Percentiles rank a stretch among this genome's conserved stretches.
These are phyloP conservation scores for Aspergillus pseudoviridinutans DNA, from an alignment of 2,329 filamentous ascomycete genomes.

Conservation along the genomic window DNA sequence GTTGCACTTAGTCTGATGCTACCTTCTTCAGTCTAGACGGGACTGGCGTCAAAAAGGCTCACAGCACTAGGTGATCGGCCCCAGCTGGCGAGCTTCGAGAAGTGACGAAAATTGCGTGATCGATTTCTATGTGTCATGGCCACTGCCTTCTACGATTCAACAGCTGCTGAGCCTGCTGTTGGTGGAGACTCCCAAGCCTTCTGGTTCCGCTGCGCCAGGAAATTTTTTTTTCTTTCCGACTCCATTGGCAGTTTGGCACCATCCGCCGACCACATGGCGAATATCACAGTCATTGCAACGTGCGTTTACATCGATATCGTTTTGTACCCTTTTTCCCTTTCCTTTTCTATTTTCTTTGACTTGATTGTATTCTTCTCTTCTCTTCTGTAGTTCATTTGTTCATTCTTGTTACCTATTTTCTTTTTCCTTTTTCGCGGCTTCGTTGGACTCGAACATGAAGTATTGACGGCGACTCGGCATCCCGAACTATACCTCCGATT, in stretches of 20 bases:
- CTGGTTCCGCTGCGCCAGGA: background rate
- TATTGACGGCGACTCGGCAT: background rate
- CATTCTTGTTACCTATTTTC: background rate
- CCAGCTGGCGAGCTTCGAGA: background rate
- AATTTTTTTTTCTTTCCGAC: background rate
- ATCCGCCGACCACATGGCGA: background rate
- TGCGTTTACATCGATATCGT: background rate
- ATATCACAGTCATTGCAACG: background rate
- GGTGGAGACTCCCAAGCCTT: background rate
- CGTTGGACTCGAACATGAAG: background rate
- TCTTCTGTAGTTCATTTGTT: background rate
- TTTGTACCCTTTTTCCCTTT: background rate
- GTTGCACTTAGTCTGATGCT: background rate
- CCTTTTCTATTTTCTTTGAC: background rate
- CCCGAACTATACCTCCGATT: background rate
- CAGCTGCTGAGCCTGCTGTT: background rate
- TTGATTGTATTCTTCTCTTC: background rate
- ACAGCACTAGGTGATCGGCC: background rate
- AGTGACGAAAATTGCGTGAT: constrained; percentile 24
- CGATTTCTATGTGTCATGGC: constrained; percentile 25
- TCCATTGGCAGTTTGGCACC: background rate
- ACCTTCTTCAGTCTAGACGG: background rate
- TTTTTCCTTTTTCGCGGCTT: background rate
- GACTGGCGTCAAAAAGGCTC: background rate
- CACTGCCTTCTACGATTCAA: background rate